These are phyloP conservation scores for Penstemon eatonii DNA, from an alignment of 257 asterid species.

Conservation along the genomic window DNA sequence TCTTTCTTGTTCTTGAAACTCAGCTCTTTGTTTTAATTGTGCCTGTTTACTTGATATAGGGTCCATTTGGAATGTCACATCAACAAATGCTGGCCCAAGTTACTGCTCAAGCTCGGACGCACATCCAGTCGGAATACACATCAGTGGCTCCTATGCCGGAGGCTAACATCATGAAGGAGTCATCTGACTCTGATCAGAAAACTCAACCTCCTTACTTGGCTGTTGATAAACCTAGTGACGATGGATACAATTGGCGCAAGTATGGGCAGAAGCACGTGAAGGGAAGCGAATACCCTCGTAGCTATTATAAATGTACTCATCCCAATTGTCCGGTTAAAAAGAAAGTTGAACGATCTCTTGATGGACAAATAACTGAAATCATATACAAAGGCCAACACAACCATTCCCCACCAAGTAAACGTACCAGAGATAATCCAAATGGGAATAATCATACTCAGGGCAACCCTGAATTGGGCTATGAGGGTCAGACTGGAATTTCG, in stretches of 20 bases:
- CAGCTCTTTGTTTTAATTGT: conserved; percentile 7
- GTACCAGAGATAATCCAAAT: conserved; percentile 37
- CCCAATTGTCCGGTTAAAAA: conserved; percentile 75
- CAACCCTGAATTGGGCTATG: conserved; percentile 42
- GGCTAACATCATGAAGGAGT: conserved; percentile 34
- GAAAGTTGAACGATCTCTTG: conserved; percentile 64
- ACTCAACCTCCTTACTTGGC: conserved; percentile 38
- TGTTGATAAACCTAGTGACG: conserved; percentile 62
- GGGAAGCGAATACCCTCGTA: conserved; percentile 68
- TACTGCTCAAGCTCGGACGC: conserved; percentile 44
- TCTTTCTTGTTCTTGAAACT: conserved; percentile 1
- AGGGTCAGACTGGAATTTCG: conserved; percentile 41
- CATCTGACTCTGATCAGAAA: conserved; percentile 47
- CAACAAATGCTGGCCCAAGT: conserved; percentile 53
- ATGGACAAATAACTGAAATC: conserved; percentile 71
- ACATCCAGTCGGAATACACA: conserved; percentile 34
- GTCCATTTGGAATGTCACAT: conserved; percentile 49
- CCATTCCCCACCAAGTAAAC: conserved; percentile 60
- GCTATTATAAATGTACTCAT: conserved; percentile 73
- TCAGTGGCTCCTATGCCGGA: conserved; percentile 38
- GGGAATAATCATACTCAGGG: conserved; percentile 22
- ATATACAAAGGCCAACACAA: conserved; percentile 80
- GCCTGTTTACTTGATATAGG: conserved; percentile 36
- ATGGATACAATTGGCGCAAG: conserved; percentile 71
- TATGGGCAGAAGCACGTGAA: conserved; percentile 76